Evolutionary conservation across 805 yeast species (phyloP).

Genomic region (Scheffersomyces stipitis): DNA sequence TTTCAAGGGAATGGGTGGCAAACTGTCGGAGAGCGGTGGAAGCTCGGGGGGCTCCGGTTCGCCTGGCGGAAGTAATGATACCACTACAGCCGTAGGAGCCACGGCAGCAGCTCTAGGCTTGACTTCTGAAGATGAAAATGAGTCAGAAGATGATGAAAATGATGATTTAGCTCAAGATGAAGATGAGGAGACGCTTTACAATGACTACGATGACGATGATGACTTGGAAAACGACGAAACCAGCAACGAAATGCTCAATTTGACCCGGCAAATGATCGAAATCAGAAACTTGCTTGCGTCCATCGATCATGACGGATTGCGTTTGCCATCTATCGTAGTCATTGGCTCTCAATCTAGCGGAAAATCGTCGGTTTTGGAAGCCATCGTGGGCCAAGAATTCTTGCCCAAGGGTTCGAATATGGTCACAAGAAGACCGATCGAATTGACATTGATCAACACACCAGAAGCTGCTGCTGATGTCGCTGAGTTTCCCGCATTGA

Average conservation of each 20-base stretch:
- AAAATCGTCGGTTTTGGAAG: constrained; percentile 91
- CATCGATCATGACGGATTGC: constrained; percentile 76
- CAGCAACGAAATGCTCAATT: constrained; percentile 77
- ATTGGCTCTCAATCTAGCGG: constrained; percentile 98
- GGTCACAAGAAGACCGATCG: constrained; percentile 98
- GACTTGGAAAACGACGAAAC: constrained; percentile 52
- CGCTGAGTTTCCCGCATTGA: constrained; percentile 92
- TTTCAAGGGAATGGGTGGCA: constrained; percentile 29
- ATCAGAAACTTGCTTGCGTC: constrained; percentile 76
- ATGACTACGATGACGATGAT: constrained; percentile 45
- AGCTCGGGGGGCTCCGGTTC: constrained; percentile 25
- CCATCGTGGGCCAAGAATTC: constrained; percentile 97
- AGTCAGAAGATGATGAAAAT: constrained; percentile 12
- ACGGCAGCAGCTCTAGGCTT: constrained; percentile 57
- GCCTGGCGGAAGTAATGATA: constrained; percentile 29
- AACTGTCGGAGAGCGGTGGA: constrained; percentile 19
- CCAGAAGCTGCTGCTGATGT: constrained; percentile 77
- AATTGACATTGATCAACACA: constrained; percentile 85
- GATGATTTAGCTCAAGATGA: constrained; percentile 37
- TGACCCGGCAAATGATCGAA: constrained; percentile 97
- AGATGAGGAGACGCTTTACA: constrained; percentile 50
- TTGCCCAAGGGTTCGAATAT: constrained; percentile 95
- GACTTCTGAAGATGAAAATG: constrained; percentile 32
- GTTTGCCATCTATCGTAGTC: constrained; percentile 92
- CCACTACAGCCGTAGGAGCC: constrained; percentile 44